Base-by-base conservation (phyloP, 164 flowering plant species). In the Dillenia turbinata region DNA sequence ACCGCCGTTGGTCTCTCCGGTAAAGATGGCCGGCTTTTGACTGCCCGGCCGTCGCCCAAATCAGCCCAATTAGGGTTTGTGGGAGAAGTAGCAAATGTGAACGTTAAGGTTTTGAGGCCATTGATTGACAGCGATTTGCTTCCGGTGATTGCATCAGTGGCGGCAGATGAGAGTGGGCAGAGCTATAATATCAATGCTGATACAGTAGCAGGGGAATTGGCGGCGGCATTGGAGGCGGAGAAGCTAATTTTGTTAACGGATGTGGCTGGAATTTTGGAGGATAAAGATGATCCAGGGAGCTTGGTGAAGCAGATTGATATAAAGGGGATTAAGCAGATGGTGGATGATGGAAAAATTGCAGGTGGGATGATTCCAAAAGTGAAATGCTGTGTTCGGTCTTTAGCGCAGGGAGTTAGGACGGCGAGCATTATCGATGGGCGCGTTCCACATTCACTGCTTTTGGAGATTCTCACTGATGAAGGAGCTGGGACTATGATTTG, bases 331-430 rank as follows among this genome's bases (percentile, higher is more conserved):
- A 88, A 83, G 80, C 78, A 62, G 77, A 81, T 93, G 97, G 72
- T 84, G 64, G 81, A 71, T 10, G 88, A 89, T 0, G 96, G 92
- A 70, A 85, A 72, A 71, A 81, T 93, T n/a, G 88, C 76, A 1
- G 98, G 98, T 10, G 98, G 98, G 53, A 93, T 93, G 98, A 90
- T 93, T 46, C 98, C 98, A 0, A 93, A 93, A 65, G 97, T 93
- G 52, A 82, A 75, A 64, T 90, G 98, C 56, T 90, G 96, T 54
- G 74, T 90, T 19, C 64, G 90, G 59, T 85, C 97, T 0, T 71
- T 93, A 1, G 91, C 96, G 0, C 97, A 93, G 54, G 98, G 98
- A 10, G 98, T 93, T 44, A 70, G 69, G 62, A 90, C 98, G 0
- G 83, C 98, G 0, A 93, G 98, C 57, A 90, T 93, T 43, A 85